Base-by-base conservation (phyloP, 1,284 basidiomycete genomes). In the Cutaneotrichosporon daszewskae region DNA sequence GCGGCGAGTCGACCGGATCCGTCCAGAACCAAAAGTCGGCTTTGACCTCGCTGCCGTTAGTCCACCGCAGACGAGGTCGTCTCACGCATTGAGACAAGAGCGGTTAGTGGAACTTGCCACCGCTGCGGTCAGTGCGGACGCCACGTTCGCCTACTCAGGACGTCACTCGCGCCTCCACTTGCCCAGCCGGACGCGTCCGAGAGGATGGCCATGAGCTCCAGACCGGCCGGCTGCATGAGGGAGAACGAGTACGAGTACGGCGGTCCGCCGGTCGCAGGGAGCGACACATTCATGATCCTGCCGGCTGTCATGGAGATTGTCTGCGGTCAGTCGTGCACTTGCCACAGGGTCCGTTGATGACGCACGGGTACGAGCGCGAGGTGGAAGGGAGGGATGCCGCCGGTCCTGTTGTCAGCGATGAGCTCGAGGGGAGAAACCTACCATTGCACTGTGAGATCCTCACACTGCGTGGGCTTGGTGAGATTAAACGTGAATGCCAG, bases 121-220 rank as follows among this genome's bases (percentile, higher is more conserved):
- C 34, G 37, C 28, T 14, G 5, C 6, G 17, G 7, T 13, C 14
- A 18, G 8, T n/a, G 14, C 10, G 17, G 13, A 11, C 14, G 14
- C 0, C 6, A 57, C 63, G 40, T n/a, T n/a, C n/a, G n/a, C n/a
- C n/a, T 38, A 69, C 63, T 66, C 37, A 64, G 41, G 5, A 59
- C 49, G 17, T 56, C 45, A 7, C 59, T 66, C 1, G 60, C 64
- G 11, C 65, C 65, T 14, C 63, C 66, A 8, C 51, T 51, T 2
- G 64, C 65, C 27, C 55, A 67, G 1, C 66, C 66, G 2, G 46
- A 49, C 8, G 59, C 41, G 50, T 69, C 66, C 26, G 51, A 60
- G 59, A 69, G 60, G 5, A 62, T 55, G 3, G 57, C 53, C 10
- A 67, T 24, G 28, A 69, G 59, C 40, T 63, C 43, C 32, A 66